Conservation (phyloP, 2,329 filamentous ascomycete genomes). For the Trichoderma oligosporum region DNA sequence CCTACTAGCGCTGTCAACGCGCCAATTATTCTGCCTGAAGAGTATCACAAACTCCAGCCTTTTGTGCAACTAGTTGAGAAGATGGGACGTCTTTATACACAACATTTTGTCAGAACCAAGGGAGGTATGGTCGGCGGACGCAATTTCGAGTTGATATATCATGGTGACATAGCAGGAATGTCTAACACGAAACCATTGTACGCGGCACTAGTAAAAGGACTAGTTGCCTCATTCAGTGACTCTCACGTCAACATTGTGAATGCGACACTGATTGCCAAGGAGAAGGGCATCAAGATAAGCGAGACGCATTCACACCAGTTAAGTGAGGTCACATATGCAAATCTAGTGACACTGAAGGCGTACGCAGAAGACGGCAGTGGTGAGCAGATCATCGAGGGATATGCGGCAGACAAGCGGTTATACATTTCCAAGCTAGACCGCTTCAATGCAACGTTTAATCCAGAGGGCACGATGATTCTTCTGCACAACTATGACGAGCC, state of each 20-base stretch:
- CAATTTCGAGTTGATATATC: constrained; percentile 72
- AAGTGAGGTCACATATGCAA: constrained; percentile 62
- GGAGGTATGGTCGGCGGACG: constrained; percentile 54
- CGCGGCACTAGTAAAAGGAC: constrained; percentile 72
- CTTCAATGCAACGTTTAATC: constrained; percentile 70
- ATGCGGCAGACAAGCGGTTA: constrained; percentile 58
- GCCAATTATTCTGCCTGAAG: constrained; percentile 74
- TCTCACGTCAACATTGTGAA: constrained; percentile 79
- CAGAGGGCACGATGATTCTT: constrained; percentile 70
- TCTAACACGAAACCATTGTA: constrained; percentile 75
- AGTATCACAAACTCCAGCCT: constrained; percentile 72
- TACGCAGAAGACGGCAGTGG: constrained; percentile 31
- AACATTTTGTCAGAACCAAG: constrained; percentile 57
- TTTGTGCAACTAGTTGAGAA: constrained; percentile 74
- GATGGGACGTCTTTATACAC: constrained; percentile 75
- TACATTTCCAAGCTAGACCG: constrained; percentile 71
- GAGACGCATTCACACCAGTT: constrained; percentile 64
- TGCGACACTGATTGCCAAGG: constrained; percentile 68
- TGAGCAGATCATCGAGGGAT: constrained; percentile 58
- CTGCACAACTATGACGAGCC: constrained; percentile 77
- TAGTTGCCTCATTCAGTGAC: constrained; percentile 65
- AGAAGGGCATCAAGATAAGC: constrained; percentile 73
- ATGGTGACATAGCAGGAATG: constrained; percentile 67
- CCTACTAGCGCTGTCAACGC: constrained; percentile 77
- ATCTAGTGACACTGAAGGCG: constrained; percentile 66